Evolutionary conservation across 202 grass and related monocot genomes (phyloP), one percentile per base, ranked within the genome.

Genomic region (Saccharum hybrid): DNA sequence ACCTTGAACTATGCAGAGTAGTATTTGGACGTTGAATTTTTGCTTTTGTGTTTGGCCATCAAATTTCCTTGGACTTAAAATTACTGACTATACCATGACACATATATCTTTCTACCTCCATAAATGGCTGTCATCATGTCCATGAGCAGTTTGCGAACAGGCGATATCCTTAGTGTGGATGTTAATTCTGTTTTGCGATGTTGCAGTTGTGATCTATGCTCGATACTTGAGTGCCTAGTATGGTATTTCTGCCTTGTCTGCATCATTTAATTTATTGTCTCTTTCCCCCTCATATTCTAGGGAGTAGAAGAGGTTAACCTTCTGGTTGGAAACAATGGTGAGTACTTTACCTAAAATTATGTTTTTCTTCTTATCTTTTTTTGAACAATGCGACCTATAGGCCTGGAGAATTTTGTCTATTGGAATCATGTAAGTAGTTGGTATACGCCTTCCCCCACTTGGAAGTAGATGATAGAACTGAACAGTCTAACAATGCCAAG

Each of bases 261-360:
- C 38, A 36, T 42, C 14, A 28, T 69, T 80, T 87, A 41, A 84
- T 40, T 57, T 12, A 49, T 34, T 39, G 76, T 11, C 56, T 71
- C 10, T 22, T 56, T 49, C 16, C 83, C 76, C 63, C 30, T 81
- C 28, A 11, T 66, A 49, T 84, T 39, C 36, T 26, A 90, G 84
- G 88, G 57, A 72, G 46, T 56, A 81, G 30, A 65, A 77, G 81
- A 64, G 18, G 37, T 59, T 82, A 61, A 72, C 21, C 71, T 71
- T 66, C 28, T 10, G 15, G 37, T 71, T 59, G 16, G 45, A 49
- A 75, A 87, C 26, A 49, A 90, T 87, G 88, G 88, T 90, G 72
- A 81, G 65, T 67, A 18, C 42, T 71, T 43, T 12, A 76, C 42
- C 56, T 26, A 19, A 70, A 38, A 43, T 14, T 76, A 16, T 71